Evolutionary conservation across 140 eudicot genomes (phyloP).

Genomic region (Anethum foeniculum): DNA sequence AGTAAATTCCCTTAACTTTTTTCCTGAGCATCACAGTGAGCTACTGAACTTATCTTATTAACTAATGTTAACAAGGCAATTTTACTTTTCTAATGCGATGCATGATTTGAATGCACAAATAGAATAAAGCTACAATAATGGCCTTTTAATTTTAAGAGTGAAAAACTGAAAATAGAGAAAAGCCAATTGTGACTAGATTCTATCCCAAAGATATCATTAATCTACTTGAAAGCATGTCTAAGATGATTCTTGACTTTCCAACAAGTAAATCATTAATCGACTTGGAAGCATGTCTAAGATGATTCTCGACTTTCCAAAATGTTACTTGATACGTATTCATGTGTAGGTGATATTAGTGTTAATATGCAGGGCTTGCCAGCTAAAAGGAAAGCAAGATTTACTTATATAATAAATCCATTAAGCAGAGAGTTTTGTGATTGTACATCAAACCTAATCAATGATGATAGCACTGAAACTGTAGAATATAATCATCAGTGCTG

Average conservation of each 20-base stretch:
- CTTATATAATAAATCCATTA: not conserved
- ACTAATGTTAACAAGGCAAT: not conserved
- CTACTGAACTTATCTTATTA: not conserved
- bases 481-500: not conserved
- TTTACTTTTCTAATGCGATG: not conserved
- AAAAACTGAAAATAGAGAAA: not conserved
- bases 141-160: not conserved
- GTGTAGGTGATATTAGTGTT: not conserved
- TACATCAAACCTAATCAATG: not conserved
- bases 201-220: not conserved
- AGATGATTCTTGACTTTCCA: too few relatives aligned
- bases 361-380: not conserved
- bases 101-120: not conserved
- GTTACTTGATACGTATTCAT: not conserved
- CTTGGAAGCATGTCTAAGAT: too few relatives aligned
- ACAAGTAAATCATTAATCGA: not conserved
- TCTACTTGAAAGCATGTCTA: too few relatives aligned
- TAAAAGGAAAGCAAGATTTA: not conserved
- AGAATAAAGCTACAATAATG: not conserved
- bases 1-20: too few relatives aligned
- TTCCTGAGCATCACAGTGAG: not conserved
- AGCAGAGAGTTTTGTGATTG: not conserved
- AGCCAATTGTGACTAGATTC: not conserved
- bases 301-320: not conserved
- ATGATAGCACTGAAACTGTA: not conserved